phyloP scores from a whole-genome alignment of 169 alveolate species.

The Blepharisma undulans region DNA sequence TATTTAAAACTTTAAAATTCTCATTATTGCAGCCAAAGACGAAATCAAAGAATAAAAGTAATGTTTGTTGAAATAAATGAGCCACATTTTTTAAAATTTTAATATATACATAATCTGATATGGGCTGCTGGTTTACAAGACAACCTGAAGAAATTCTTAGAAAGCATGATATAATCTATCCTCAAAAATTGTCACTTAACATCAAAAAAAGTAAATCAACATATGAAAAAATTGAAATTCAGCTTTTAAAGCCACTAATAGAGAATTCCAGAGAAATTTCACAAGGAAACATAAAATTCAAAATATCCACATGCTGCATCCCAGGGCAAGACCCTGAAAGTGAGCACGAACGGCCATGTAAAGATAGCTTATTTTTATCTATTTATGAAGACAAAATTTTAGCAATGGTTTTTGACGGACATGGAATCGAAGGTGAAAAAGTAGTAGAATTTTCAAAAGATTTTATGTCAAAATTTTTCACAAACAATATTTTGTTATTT shows the following conservation, averaged over 20 bases:
- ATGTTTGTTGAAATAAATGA: not conserved
- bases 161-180: not conserved
- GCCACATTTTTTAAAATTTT: not conserved
- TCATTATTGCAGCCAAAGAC: too few relatives aligned
- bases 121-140: not conserved
- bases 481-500: not conserved
- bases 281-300: not conserved
- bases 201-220: not conserved
- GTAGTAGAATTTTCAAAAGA: not conserved
- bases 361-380: not conserved
- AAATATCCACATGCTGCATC: not conserved
- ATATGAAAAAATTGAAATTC: not conserved
- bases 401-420: conserved; percentile 17
- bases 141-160: not conserved
- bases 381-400: not conserved
- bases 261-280: not conserved
- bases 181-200: not conserved
- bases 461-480: not conserved
- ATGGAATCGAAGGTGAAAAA: conserved; percentile 1
- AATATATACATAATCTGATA: not conserved
- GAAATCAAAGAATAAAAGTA: too few relatives aligned
- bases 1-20: too few relatives aligned
- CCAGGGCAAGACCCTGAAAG: conserved; percentile 24
- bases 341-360: not conserved
- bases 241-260: not conserved